Conservation (phyloP, 352 stramenopile species). For the Phytophthora pluvialis region DNA sequence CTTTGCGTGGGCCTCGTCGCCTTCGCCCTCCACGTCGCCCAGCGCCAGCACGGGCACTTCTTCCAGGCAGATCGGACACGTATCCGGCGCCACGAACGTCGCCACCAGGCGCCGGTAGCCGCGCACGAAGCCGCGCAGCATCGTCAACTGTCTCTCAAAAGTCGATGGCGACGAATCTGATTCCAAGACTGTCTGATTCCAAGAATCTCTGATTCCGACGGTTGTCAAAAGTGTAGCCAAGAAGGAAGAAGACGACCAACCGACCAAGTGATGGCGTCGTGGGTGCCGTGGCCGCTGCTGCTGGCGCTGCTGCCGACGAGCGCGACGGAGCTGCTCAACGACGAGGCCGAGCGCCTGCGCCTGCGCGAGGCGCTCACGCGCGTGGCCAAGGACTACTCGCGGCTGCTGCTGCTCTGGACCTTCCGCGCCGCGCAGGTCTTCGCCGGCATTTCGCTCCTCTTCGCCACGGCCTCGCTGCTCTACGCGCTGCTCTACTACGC, state of each 20-base stretch:
- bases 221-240: constrained; percentile 9
- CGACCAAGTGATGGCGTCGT: constrained; percentile 23
- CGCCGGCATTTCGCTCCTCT: constrained; percentile 47
- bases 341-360: constrained; percentile 57
- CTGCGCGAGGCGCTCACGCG: constrained; percentile 50
- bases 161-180: not conserved
- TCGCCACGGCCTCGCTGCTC: constrained; percentile 63
- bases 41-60: constrained; percentile 50
- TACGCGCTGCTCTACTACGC: constrained; percentile 81
- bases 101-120: constrained; percentile 58
- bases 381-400: constrained; percentile 35
- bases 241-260: constrained; percentile 11
- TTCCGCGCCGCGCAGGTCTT: constrained; percentile 50
- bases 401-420: constrained; percentile 42
- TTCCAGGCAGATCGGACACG: constrained; percentile 74
- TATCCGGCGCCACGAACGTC: constrained; percentile 44
- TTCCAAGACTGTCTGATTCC: not conserved
- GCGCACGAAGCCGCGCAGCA: constrained; percentile 58
- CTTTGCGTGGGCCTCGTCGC: constrained; percentile 44
- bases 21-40: constrained; percentile 33
- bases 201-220: constrained; percentile 1
- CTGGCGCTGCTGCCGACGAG: constrained; percentile 55
- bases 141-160: constrained; percentile 27
- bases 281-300: constrained; percentile 61
- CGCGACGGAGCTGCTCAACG: constrained; percentile 47